Base-by-base conservation (phyloP, 2,329 filamentous ascomycete genomes). In the Trichoderma sp. region DNA sequence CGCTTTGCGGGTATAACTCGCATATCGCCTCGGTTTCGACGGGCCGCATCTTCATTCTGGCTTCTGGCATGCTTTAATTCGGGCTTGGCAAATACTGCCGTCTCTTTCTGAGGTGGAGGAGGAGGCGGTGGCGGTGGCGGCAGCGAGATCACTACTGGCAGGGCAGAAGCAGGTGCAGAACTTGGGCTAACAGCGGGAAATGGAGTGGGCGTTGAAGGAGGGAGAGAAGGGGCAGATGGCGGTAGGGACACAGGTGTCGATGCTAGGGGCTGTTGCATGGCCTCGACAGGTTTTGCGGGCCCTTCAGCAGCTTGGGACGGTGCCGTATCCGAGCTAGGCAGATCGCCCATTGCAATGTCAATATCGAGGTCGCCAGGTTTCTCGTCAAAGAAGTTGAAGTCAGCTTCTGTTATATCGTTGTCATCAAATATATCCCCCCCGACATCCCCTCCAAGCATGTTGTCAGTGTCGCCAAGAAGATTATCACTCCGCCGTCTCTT, bases 341-440 rank as follows among this genome's bases (percentile, higher is more conserved):
- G 37, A 63, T 76, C 76, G 16, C 68, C 71, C 73, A 80, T 76
- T 1, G 76, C 64, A 24, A 77, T 73, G 27, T 81, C 79, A 52
- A 84, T 69, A 53, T 81, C 81, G 29, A 79, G 77, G 13, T 78
- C 79, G 2, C 77, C 82, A 3, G 85, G 83, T 31, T 85, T 80
- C 71, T 91, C 89, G 74, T 95, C 92, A 73, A 95, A 95, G 78
- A 94, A 95, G 76, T 87, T 92, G 77, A 95, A 95, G 75, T 96
- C 92, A 6, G 89, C 92, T 73, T 96, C 92, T 1, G 91, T 94
- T n/a, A 95, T 85, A 72, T 89, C 87, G 71, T 88, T 86, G n/a
- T 89, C 87, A n/a, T 86, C 89, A 78, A 92, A 93, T 73, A 91
- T 87, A 72, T 92, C 90, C 10, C 86, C 87, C 14, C 89, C 89